Evolutionary conservation across 2,329 filamentous ascomycete species (phyloP).

Genomic region (Grosmannia clavigera): DNA sequence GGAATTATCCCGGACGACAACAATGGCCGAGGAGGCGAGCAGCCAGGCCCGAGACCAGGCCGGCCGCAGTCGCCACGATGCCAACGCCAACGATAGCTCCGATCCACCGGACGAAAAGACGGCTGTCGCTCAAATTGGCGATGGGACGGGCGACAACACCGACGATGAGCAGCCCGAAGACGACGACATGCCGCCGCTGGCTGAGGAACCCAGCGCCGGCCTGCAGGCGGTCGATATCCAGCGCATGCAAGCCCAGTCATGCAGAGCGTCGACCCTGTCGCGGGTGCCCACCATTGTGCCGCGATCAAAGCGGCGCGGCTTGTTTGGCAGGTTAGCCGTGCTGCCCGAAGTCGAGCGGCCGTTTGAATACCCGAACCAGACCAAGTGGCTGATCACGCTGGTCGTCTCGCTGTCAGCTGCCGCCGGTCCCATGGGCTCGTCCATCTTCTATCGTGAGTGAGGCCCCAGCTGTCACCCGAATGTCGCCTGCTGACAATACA

Average conservation of each 20-base stretch:
- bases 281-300: slow-evolving; percentile 28
- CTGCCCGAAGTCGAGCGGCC: slow-evolving; percentile 64
- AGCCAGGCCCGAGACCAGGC: neutral
- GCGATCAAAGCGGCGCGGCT: slow-evolving; percentile 47
- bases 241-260: neutral
- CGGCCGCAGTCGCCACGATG: neutral
- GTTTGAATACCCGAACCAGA: slow-evolving; percentile 56
- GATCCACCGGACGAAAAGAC: neutral
- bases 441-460: slow-evolving; percentile 66
- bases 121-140: neutral
- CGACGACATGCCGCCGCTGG: slow-evolving; percentile 6
- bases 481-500: slow-evolving; percentile 18
- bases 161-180: neutral
- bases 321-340: slow-evolving; percentile 58
- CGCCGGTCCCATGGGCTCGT: slow-evolving; percentile 70
- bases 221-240: slow-evolving; percentile 10
- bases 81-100: neutral
- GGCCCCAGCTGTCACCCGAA: no score
- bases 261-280: slow-evolving; percentile 14
- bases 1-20: neutral
- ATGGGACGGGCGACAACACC: neutral
- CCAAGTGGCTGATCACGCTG: slow-evolving; percentile 76
- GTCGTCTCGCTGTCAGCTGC: slow-evolving; percentile 66
- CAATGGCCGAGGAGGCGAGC: neutral
- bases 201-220: slow-evolving; percentile 11